A percentile compares a stretch with the other conserved stretches of the same genome.
Evolutionary conservation across 352 stramenopile species (phyloP).

Genomic region (Pythium coloratum): DNA sequence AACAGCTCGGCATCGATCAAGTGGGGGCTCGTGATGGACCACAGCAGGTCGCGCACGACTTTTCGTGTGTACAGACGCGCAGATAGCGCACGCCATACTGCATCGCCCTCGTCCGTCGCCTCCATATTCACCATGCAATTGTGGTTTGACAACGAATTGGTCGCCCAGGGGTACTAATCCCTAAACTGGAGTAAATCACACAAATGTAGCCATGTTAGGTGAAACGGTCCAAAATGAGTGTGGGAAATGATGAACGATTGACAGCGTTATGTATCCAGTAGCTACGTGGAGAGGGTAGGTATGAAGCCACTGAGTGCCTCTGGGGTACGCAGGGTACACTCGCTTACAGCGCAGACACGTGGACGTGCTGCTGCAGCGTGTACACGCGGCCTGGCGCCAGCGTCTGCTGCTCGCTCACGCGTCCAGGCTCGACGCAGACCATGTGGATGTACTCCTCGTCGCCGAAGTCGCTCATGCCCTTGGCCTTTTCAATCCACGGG

Average conservation of each 20-base stretch:
- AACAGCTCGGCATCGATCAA: conserved; percentile 43
- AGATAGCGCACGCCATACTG: conserved; percentile 11
- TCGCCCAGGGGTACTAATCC: neutral
- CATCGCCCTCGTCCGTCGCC: neutral
- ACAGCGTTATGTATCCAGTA: neutral
- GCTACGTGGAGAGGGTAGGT: neutral
- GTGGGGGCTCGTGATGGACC: conserved; percentile 58
- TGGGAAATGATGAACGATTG: neutral
- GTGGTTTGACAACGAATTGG: neutral
- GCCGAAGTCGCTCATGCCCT: conserved; percentile 93
- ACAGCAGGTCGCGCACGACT: conserved; percentile 69
- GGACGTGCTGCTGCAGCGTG: conserved; percentile 69
- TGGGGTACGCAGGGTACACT: neutral
- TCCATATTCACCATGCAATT: neutral
- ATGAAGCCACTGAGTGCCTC: neutral
- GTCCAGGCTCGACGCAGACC: conserved; percentile 95
- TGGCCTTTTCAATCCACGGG: conserved; percentile 92
- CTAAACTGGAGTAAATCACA: neutral
- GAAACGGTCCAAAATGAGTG: neutral
- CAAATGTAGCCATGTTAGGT: neutral
- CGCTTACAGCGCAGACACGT: conserved; percentile 49
- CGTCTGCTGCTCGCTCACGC: conserved; percentile 69
- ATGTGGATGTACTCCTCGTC: conserved; percentile 95
- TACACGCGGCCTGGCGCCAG: conserved; percentile 55
- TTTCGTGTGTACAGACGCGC: conserved; percentile 40